Percentiles rank a stretch among this genome's conserved stretches.
Conservation (phyloP, 1,139 yeast genomes). For the Pichia kudriavzevii region DNA sequence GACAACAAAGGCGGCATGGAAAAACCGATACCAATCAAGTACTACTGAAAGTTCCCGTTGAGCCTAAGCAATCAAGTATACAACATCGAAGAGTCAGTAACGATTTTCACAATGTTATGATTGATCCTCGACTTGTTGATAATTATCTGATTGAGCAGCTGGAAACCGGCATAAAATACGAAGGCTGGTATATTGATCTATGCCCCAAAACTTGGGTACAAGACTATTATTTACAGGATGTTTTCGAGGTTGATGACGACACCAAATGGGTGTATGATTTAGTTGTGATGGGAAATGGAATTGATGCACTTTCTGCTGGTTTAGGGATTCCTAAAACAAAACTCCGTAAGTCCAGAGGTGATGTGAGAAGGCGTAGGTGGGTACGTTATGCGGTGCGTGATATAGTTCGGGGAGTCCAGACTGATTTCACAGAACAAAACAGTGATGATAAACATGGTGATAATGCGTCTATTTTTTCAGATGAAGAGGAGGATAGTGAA, state of each 20-base stretch:
- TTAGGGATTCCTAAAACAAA: constrained; percentile 13
- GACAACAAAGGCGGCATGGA: constrained; percentile 3
- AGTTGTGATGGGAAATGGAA: constrained; percentile 16
- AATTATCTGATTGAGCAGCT: constrained; percentile 6
- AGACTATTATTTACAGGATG: constrained; percentile 39
- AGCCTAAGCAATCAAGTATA: constrained; percentile 3
- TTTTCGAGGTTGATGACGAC: constrained; percentile 54
- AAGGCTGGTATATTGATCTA: constrained; percentile 57
- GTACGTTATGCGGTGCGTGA: constrained; percentile 24
- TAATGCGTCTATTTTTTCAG: not conserved
- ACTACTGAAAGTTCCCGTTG: constrained; percentile 5
- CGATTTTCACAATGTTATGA: constrained; percentile 12
- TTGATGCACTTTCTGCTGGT: constrained; percentile 14
- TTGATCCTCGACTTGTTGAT: constrained; percentile 10
- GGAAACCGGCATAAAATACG: constrained; percentile 17
- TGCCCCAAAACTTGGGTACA: constrained; percentile 54
- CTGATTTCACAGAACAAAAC: constrained; percentile 2
- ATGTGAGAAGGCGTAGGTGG: constrained; percentile 29
- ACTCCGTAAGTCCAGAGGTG: constrained; percentile 21
- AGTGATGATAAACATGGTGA: not conserved
- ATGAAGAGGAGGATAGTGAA: constrained; percentile 1
- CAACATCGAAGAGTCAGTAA: constrained; percentile 12
- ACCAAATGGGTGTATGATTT: constrained; percentile 76
- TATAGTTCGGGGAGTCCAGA: constrained; percentile 13
- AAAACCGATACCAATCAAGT: constrained; percentile 1